Base-by-base conservation (phyloP, 2,329 filamentous ascomycete species). In the Fusarium sp. region DNA sequence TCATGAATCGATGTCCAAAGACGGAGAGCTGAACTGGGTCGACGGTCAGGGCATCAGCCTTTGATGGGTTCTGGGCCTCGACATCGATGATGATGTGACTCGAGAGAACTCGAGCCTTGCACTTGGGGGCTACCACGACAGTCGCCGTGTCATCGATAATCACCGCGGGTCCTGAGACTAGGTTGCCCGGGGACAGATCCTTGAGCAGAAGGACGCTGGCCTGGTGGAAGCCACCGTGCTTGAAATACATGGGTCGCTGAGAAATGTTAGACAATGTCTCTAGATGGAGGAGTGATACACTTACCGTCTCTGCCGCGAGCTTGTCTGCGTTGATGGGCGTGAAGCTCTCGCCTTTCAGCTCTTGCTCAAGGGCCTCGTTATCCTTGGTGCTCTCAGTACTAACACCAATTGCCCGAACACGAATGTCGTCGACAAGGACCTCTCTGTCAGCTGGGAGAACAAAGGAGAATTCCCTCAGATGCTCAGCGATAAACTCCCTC, bases 1-100 rank as follows among this genome's bases (percentile, higher is more conserved):
- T 91, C 93, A 94, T 94, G 82, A 95, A 95, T 10, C 93, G 88
- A 80, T 94, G 92, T 0, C 90, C 91, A 77, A 95, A 94, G 61
- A 94, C 92, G 71, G 89, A 91, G 0, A 95, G 85, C 80, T 93
- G 88, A 69, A 94, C 92, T 0, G 92, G 93, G 78, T 94, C 91
- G 1, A 94, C 89, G 40, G 89, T 86, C 50, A 79, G 69, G 6
- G 66, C 66, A 13, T 52, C 57, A 2, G 72, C 57, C 14, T 63
- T 65, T 37, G 56, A 47, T 6, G 42, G 35, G 16, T 71, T 59
- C 1, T 52, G 40, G 22, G 71, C 69, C 35, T 62, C 54, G 22
- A 77, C 52, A 27, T 83, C 82, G 10, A 83, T 74, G n/a, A 83
- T 71, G 18, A 83, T 77, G 58, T 82, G 78, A 60, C 77, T 77